Percentiles rank a stretch among this genome's conserved stretches.
Evolutionary conservation across 2,329 filamentous ascomycete genomes (phyloP).

Genomic region (Penicillium sp.): DNA sequence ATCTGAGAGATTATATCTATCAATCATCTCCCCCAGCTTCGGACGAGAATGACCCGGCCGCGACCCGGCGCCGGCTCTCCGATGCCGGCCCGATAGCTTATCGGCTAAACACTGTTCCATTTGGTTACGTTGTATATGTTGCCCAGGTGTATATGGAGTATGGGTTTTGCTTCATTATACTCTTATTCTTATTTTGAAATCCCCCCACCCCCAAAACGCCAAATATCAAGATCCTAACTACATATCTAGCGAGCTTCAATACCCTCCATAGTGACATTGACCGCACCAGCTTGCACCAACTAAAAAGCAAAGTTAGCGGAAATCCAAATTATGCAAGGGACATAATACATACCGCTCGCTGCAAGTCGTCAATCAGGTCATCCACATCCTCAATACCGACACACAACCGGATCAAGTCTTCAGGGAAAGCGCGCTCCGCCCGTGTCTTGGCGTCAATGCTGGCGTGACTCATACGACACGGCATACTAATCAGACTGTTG

Average conservation of each 20-base stretch:
- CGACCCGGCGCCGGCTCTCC: slow-evolving; percentile 20
- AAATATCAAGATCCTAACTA: not conserved
- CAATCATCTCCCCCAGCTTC: slow-evolving; percentile 8
- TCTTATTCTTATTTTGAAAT: slow-evolving; percentile 6
- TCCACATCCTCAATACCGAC: slow-evolving; percentile 93
- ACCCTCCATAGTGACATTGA: slow-evolving; percentile 78
- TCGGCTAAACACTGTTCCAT: slow-evolving; percentile 9
- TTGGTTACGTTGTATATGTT: too few relatives aligned
- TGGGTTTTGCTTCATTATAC: not conserved
- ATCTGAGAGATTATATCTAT: not conserved
- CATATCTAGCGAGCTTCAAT: slow-evolving; percentile 60
- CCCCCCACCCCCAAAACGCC: slow-evolving; percentile 17
- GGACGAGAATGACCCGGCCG: slow-evolving; percentile 29
- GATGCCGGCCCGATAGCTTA: slow-evolving; percentile 29
- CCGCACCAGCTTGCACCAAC: slow-evolving; percentile 92
- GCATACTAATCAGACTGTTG: slow-evolving; percentile 98
- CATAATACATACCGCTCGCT: slow-evolving; percentile 71
- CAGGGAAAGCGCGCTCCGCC: slow-evolving; percentile 83
- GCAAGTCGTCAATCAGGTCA: slow-evolving; percentile 90
- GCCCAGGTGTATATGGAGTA: too few relatives aligned
- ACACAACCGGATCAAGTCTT: slow-evolving; percentile 92
- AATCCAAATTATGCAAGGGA: not conserved
- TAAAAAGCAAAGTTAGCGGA: slow-evolving; percentile 35
- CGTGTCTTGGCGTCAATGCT: slow-evolving; percentile 96
- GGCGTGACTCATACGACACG: slow-evolving; percentile 98